A percentile compares a stretch with the other conserved stretches of the same genome.
Conservation (phyloP, 1,139 yeast species). For the Diutina pseudorugosa region DNA sequence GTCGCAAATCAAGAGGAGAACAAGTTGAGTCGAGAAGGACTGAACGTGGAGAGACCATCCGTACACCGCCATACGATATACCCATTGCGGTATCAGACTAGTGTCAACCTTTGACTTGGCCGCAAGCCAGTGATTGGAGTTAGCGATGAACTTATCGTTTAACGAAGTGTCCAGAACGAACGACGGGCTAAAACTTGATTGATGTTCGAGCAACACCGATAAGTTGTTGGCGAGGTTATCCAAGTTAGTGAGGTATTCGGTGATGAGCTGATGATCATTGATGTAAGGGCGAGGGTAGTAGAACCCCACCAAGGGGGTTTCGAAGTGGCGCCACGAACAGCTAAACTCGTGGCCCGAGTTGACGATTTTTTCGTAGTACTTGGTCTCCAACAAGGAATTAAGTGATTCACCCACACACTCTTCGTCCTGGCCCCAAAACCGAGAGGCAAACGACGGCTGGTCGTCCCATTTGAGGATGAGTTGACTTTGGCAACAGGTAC, state of each 20-base stretch:
- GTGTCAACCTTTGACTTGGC: neutral
- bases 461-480: constrained; percentile 1
- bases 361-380: neutral
- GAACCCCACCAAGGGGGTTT: neutral
- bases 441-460: neutral
- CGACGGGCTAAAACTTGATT: neutral
- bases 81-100: neutral
- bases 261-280: neutral
- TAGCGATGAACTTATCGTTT: neutral
- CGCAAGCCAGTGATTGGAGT: neutral
- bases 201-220: neutral
- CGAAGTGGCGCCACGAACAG: constrained; percentile 2
- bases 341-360: neutral
- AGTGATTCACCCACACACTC: neutral
- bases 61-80: neutral
- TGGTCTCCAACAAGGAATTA: neutral
- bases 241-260: neutral
- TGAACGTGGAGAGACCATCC: constrained; percentile 1
- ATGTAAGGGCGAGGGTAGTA: constrained; percentile 3
- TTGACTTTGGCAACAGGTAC: neutral
- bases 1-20: neutral
- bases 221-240: neutral
- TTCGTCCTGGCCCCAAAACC: neutral
- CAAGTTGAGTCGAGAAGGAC: neutral
- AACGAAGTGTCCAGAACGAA: neutral